Percentiles rank a stretch among this genome's conserved stretches.
These are phyloP conservation scores for Ricinus communis DNA, from an alignment of 345 rosid genomes.

Conservation along the genomic window DNA sequence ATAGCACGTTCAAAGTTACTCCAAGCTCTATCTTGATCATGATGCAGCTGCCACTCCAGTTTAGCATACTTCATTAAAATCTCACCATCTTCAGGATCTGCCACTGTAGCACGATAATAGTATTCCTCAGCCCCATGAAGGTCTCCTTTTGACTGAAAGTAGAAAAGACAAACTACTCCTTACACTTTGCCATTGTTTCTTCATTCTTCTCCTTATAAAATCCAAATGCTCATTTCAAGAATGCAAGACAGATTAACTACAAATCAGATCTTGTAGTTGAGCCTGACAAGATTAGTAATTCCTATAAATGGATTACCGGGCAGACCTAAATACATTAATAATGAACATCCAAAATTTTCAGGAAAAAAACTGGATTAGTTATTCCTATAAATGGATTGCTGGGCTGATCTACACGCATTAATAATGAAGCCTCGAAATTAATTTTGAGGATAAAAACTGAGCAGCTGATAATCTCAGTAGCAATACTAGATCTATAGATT, in stretches of 20 bases:
- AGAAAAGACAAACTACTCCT: not conserved
- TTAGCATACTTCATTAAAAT: conserved; percentile 60
- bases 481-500: not conserved
- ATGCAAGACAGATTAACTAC: too few species aligned
- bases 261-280: too few species aligned
- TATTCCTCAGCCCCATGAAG: conserved; percentile 68
- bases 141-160: conserved; percentile 64
- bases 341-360: not conserved
- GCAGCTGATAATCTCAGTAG: not conserved
- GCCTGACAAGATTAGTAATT: not conserved
- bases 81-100: conserved; percentile 62
- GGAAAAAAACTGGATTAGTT: not conserved
- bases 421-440: not conserved
- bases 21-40: conserved; percentile 54
- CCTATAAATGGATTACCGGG: too few species aligned
- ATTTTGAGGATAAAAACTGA: not conserved
- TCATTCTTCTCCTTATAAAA: too few species aligned
- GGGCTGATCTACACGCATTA: too few species aligned
- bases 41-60: conserved; percentile 66
- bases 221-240: conserved; percentile 3
- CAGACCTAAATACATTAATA: too few species aligned
- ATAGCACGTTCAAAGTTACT: conserved; percentile 63
- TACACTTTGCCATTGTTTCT: too few species aligned
- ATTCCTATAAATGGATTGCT: too few species aligned
- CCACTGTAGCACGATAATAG: conserved; percentile 58